Base-by-base conservation (phyloP, 768 basidiomycete species). In the Guyanaporus albipodus region DNA sequence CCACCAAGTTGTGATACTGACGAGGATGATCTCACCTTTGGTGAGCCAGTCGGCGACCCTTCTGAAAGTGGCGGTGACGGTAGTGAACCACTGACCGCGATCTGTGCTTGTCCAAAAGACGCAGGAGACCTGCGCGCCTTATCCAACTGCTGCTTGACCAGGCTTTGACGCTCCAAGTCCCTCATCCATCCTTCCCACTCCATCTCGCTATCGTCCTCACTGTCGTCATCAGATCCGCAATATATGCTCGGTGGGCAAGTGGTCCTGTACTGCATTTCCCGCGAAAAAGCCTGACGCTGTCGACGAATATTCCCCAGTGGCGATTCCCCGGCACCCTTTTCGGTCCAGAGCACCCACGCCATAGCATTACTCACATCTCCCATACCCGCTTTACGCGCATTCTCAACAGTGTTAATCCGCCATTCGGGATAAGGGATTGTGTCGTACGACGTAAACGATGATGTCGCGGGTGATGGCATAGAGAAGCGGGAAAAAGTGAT, bases 171-270 rank as follows among this genome's bases (percentile, higher is more conserved):
- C 33, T 71, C 66, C 35, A 84, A 45, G 67, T 83, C 83, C 5
- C 74, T 75, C 57, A 73, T 68, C 84, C 84, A 87, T 1, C 77
- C 79, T 4, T 76, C 70, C 84, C 84, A 87, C 57, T 87, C 84
- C 18, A 68, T 66, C 59, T 85, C 84, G 54, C 71, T 76, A 21
- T 75, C 70, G 6, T 64, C 70, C 5, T 66, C 67, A n/a, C 53
- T 62, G 22, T 70, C 73, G 24, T 68, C 74, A 4, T 68, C 70
- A 21, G 62, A 48, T 8, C 58, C 64, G 31, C 27, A 9, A 35
- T 50, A 52, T 2, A 42, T 26, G 26, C 52, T 23, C 3, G 42
- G 17, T 5, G 53, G 47, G 9, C 52, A 14, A 3, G 26, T 8
- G 2, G 42, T 29, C 47, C 56, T 64, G 40, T 61, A 59, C 23